Evolutionary conservation across 2,329 filamentous ascomycete genomes (phyloP).

Genomic region (Ascochyta pisi): DNA sequence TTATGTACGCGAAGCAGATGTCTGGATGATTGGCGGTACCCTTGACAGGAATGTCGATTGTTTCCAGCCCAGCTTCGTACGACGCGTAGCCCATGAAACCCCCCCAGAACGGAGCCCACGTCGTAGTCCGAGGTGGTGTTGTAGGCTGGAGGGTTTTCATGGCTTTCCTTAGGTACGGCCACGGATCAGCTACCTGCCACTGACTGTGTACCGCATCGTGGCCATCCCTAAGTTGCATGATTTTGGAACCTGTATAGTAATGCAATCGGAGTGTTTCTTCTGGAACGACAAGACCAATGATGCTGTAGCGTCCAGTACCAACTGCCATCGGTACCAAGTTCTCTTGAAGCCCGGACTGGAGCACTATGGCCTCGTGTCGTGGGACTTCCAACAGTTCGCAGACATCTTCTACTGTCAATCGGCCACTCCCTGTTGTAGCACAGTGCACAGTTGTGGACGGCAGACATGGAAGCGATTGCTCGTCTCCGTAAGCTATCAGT

Average conservation of each 20-base stretch:
- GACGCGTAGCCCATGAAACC: slow-evolving; percentile 85
- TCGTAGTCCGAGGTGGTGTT: slow-evolving; percentile 33
- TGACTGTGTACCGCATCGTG: slow-evolving; percentile 36
- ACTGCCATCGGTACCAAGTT: slow-evolving; percentile 50
- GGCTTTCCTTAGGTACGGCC: slow-evolving; percentile 50
- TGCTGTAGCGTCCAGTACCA: slow-evolving; percentile 71
- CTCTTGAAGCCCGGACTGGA: slow-evolving; percentile 57
- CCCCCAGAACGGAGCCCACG: slow-evolving; percentile 71
- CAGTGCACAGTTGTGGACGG: slow-evolving; percentile 42
- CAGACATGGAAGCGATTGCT: slow-evolving; percentile 27
- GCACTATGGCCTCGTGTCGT: slow-evolving; percentile 49
- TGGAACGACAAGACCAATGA: slow-evolving; percentile 70
- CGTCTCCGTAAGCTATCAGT: slow-evolving; percentile 39
- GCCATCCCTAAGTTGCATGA: slow-evolving; percentile 41
- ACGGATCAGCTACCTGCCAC: slow-evolving; percentile 43
- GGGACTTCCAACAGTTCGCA: slow-evolving; percentile 46
- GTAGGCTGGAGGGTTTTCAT: slow-evolving; percentile 47
- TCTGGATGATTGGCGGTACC: slow-evolving; percentile 62
- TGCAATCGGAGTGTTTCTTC: slow-evolving; percentile 55
- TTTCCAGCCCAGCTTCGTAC: slow-evolving; percentile 79
- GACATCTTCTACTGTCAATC: slow-evolving; percentile 46
- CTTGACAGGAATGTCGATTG: slow-evolving; percentile 58
- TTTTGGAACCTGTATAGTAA: slow-evolving; percentile 38
- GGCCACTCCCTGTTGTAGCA: slow-evolving; percentile 43
- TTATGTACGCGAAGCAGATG: slow-evolving; percentile 77